Base-by-base conservation (phyloP, 192 early-diverging fungal genomes). In the Coemansia sp. region DNA sequence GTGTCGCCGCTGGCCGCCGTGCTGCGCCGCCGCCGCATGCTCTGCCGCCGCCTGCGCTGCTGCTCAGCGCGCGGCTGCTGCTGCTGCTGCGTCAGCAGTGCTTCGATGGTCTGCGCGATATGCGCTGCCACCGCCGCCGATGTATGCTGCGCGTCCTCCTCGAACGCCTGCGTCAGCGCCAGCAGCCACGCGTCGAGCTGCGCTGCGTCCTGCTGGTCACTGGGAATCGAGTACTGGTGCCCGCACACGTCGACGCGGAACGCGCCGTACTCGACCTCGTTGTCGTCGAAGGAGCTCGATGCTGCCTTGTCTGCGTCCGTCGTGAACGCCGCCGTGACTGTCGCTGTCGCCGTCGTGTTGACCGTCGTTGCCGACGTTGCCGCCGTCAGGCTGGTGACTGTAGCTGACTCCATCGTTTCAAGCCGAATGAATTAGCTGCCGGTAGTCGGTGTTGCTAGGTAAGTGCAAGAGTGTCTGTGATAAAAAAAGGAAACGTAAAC, bases 191-290 rank as follows among this genome's bases (percentile, higher is more conserved):
- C 11, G 48, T 75, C 72, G 11, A 75, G 59, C 4, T 9, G 12
- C 2, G 21, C 58, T 0, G 62, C 43, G 2, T 51, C 45, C 25
- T 41, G 21, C 50, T 75, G 72, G 24, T 69, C 72, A 0, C 62
- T 30, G 9, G 72, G 66, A 40, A 69, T 53, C 44, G 72, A 75
- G 52, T 69, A 66, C 55, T 75, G 72, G 27, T 69, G 59, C 7
- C 66, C 66, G 51, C 72, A 69, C 19, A 75, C 72, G 55, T 75
- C 72, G 62, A 75, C 63, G 44, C 72, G 72, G 55, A 75, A 75
- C 9, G 72, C 72, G 8, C 46, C 61, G 12, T 53, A 57, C 50
- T 75, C 72, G 24, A 53, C 38, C 27, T 42, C 46, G 46, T 48
- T 48, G 23, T 48, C 46, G 14, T 19, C 46, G 24, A 48, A 48